Evolutionary conservation across 2,329 filamentous ascomycete genomes (phyloP), one percentile per base, ranked within the genome.

Genomic region (Xylariales sp.): DNA sequence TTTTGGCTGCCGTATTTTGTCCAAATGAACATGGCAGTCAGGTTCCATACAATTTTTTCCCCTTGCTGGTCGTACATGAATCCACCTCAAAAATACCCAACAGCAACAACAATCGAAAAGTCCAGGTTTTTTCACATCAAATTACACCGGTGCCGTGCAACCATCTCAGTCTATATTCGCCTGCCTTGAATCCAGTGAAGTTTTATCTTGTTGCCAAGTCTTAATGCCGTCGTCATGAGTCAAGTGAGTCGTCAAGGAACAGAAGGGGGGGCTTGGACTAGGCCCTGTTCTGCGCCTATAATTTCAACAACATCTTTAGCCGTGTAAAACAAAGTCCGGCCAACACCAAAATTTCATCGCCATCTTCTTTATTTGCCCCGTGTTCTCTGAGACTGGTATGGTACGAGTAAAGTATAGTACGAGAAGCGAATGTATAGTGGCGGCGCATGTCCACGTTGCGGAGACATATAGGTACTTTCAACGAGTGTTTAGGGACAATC

Each of bases 401-500:
- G 66, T 70, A 71, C 64, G 65, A 65, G 54, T 69, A 69, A 77
- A 77, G 56, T 75, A 77, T 76, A 72, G 56, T 76, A 78, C 74
- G 74, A 76, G 74, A 78, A 76, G 67, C 39, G 65, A 75, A 75
- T 61, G 62, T 66, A 59, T 67, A 66, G 34, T 63, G 64, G 49
- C 53, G 43, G 53, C 49, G 34, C 54, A 45, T 66, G 53, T 43
- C 46, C 57, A 54, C n/a, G 28, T 43, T 60, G 23, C 23, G 36
- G 14, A 60, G 64, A 62, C 46, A 68, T 34, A 34, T 41, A 41
- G 5, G n/a, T 43, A 61, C 18, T 74, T 62, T 71, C 41, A 88
- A 68, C 86, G 85, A 71, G 87, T 87, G 75, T 91, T 91, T 70
- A 94, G 85, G 1, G 91, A 94, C 18, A 94, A 81, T 9, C 91